Evolutionary conservation across 306 rosid genomes (phyloP), one percentile per base, ranked within the genome.

Genomic region (Potentilla sterilis): DNA sequence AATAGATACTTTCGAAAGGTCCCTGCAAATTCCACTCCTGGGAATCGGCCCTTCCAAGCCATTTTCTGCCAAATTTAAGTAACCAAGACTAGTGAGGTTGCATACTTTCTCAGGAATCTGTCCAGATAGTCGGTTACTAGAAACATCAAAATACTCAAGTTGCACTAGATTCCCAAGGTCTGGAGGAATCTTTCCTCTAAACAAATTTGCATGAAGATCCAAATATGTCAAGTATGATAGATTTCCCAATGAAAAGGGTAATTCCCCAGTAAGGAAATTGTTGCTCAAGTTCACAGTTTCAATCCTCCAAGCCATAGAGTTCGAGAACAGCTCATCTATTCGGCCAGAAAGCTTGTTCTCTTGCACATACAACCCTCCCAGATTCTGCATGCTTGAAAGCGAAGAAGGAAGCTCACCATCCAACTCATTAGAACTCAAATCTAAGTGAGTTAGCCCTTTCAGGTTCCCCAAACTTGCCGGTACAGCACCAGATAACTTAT

Each of bases 121-220:
- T 57, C 99, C 99, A 28, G 80, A 84, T 46, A 96, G 78, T 67
- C 41, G 69, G 80, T 96, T 96, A 14, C 83, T 76, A 18, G 99
- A 96, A 64, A 83, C 87, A 87, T 96, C 99, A 19, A 92, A 79
- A 78, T 84, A 89, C 82, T 89, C 97, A 0, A 96, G 86, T 48
- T 90, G 92, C 87, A 88, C 75, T 70, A 96, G 83, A 83, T 88
- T 87, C 65, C 97, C 99, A 24, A 96, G 89, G 79, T 92, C 97
- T 6, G 82, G 67, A 73, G 98, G 99, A 80, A 96, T 92, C 72
- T 75, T 78, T 54, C 98, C 98, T 3, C 78, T 21, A 72, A 96
- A 86, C 82, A 79, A 44, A 78, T 96, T 96, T 47, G 83, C 61
- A 78, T 96, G 99, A 80, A 96, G 90, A 84, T 96, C 99, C 79